Conservation (phyloP, 805 yeast genomes). For the Naumovozyma castellii region DNA sequence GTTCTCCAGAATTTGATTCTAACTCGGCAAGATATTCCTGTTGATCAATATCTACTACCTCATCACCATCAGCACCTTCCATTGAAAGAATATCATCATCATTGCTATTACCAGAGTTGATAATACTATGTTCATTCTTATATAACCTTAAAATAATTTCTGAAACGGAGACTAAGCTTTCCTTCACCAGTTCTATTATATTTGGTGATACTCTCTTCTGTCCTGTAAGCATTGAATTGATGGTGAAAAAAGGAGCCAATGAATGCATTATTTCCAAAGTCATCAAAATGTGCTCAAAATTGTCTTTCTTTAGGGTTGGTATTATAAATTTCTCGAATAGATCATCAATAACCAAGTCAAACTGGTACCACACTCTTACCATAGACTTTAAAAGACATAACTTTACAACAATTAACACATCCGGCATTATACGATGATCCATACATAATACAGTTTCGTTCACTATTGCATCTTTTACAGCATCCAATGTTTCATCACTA, state of each 20-base stretch:
- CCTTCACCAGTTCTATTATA: background rate
- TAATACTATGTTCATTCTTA: background rate
- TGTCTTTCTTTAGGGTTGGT: background rate
- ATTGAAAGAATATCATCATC: background rate
- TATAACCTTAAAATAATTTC: background rate
- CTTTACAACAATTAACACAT: background rate
- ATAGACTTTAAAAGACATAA: background rate
- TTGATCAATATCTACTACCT: background rate
- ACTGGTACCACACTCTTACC: background rate
- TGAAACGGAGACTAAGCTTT: background rate
- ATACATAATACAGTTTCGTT: background rate
- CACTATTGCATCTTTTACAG: background rate
- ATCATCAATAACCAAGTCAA: background rate
- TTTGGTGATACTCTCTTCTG: constrained; percentile 1
- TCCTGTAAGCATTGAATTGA: constrained; percentile 1
- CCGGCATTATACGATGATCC: background rate
- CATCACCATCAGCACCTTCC: background rate
- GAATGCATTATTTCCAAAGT: background rate
- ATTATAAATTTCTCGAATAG: background rate
- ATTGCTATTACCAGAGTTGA: background rate
- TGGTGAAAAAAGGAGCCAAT: background rate
- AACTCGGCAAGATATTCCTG: background rate
- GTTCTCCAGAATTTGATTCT: background rate
- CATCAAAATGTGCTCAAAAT: background rate
- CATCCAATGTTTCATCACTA: background rate